Percentiles rank a stretch among this genome's conserved stretches.
Evolutionary conservation across 1,139 yeast genomes (phyloP).

Genomic region (Candida gigantensis): DNA sequence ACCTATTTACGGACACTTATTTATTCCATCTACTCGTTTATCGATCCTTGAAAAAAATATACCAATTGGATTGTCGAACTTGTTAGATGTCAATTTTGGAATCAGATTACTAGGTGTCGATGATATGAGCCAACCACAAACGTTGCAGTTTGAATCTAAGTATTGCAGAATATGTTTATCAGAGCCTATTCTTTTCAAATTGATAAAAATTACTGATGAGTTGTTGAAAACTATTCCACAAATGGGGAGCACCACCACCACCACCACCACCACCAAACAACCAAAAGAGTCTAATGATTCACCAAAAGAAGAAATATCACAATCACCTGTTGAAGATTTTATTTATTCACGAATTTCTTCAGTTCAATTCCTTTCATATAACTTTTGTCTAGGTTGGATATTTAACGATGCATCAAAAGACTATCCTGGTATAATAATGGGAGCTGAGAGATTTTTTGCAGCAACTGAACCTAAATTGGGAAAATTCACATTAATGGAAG

Average conservation of each 20-base stretch:
- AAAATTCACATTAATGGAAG: slow-evolving; percentile 62
- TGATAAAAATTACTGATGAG: slow-evolving; percentile 29
- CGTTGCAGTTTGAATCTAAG: slow-evolving; percentile 60
- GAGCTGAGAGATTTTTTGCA: slow-evolving; percentile 71
- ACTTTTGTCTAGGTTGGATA: slow-evolving; percentile 77
- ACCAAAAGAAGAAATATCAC: no score
- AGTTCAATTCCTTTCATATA: slow-evolving; percentile 61
- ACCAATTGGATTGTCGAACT: slow-evolving; percentile 46
- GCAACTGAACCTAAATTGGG: slow-evolving; percentile 64
- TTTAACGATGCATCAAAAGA: slow-evolving; percentile 47
- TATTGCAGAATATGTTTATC: slow-evolving; percentile 59
- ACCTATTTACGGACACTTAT: slow-evolving; percentile 39
- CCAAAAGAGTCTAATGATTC: slow-evolving; percentile 1
- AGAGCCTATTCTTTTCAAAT: slow-evolving; percentile 48
- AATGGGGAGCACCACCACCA: slow-evolving; percentile 1
- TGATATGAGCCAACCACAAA: slow-evolving; percentile 25
- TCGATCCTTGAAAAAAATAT: slow-evolving; percentile 36
- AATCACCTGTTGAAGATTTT: slow-evolving; percentile 43
- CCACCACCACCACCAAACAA: not conserved
- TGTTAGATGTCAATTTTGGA: slow-evolving; percentile 43
- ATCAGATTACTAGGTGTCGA: slow-evolving; percentile 37
- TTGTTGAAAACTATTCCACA: slow-evolving; percentile 8
- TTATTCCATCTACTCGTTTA: slow-evolving; percentile 43
- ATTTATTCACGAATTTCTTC: slow-evolving; percentile 51
- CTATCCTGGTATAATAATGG: slow-evolving; percentile 70